phyloP scores from a whole-genome alignment of 495 filamentous ascomycete species.

The Daldinia concentrica region DNA sequence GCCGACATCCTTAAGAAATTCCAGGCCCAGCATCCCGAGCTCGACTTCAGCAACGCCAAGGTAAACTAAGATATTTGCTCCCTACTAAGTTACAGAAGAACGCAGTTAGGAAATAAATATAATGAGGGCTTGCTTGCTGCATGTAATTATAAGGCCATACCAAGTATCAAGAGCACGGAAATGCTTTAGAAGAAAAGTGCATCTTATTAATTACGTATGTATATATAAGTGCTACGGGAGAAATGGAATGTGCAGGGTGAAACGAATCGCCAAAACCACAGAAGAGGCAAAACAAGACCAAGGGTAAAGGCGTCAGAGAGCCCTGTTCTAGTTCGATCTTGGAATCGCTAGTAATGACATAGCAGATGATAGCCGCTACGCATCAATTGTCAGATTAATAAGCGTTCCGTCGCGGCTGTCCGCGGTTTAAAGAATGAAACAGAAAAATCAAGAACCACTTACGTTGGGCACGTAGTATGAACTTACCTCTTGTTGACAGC shows the following conservation, averaged over 20 bases:
- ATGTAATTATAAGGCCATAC: background rate
- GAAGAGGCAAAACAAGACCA: slow-evolving; percentile 28
- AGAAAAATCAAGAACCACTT: slow-evolving; percentile 22
- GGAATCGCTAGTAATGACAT: slow-evolving; percentile 63
- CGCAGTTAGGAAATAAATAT: background rate
- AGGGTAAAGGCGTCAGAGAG: slow-evolving; percentile 68
- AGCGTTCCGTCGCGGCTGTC: slow-evolving; percentile 52
- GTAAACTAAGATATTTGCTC: slow-evolving; percentile 59
- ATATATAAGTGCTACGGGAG: slow-evolving; percentile 3
- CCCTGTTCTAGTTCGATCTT: slow-evolving; percentile 60
- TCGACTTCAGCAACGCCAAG: slow-evolving; percentile 84
- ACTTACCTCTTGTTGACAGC: slow-evolving; percentile 11
- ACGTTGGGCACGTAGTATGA: slow-evolving; percentile 12
- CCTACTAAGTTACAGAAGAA: background rate
- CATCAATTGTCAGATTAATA: slow-evolving; percentile 62
- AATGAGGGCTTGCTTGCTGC: background rate
- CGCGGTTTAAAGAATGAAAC: background rate
- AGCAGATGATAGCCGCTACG: slow-evolving; percentile 63
- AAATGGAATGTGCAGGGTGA: slow-evolving; percentile 61
- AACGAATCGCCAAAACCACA: slow-evolving; percentile 68
- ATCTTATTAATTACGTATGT: slow-evolving; percentile 16
- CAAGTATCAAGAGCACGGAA: background rate
- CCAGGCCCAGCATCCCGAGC: slow-evolving; percentile 77
- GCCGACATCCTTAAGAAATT: slow-evolving; percentile 91
- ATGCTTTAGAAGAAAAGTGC: background rate